A percentile compares a stretch with the other conserved stretches of the same genome.
phyloP scores from a whole-genome alignment of 495 filamentous ascomycete species.

The Neurospora sp. region DNA sequence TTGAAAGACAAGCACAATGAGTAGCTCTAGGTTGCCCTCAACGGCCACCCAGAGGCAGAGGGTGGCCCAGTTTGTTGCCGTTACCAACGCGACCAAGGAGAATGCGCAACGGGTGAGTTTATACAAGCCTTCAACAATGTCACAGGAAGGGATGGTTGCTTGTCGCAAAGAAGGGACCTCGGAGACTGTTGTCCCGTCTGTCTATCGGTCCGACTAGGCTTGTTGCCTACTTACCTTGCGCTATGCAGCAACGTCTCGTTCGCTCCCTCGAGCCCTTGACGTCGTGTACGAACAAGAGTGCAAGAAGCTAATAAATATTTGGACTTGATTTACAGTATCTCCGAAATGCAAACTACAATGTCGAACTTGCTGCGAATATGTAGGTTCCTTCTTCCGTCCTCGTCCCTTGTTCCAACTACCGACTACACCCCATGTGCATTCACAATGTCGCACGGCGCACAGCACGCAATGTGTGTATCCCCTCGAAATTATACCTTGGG shows the following conservation, averaged over 20 bases:
- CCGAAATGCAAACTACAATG: conserved; percentile 31
- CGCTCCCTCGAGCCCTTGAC: neutral
- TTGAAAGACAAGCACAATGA: neutral
- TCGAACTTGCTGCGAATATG: conserved; percentile 42
- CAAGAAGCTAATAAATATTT: neutral
- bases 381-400: conserved; percentile 24
- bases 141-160: neutral
- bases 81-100: conserved; percentile 44
- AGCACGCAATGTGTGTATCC: neutral
- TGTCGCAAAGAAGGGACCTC: neutral
- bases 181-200: neutral
- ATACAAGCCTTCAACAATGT: neutral
- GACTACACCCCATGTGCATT: neutral
- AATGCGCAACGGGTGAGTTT: conserved; percentile 40
- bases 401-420: neutral
- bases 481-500: neutral
- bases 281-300: neutral
- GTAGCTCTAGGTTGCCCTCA: conserved; percentile 11
- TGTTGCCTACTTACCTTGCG: neutral
- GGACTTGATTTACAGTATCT: conserved; percentile 21
- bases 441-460: neutral
- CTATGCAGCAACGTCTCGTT: neutral
- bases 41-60: conserved; percentile 38
- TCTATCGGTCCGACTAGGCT: conserved; percentile 15
- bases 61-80: conserved; percentile 39